phyloP scores from a whole-genome alignment of 352 stramenopile genomes.

The Phytophthora syringae region DNA sequence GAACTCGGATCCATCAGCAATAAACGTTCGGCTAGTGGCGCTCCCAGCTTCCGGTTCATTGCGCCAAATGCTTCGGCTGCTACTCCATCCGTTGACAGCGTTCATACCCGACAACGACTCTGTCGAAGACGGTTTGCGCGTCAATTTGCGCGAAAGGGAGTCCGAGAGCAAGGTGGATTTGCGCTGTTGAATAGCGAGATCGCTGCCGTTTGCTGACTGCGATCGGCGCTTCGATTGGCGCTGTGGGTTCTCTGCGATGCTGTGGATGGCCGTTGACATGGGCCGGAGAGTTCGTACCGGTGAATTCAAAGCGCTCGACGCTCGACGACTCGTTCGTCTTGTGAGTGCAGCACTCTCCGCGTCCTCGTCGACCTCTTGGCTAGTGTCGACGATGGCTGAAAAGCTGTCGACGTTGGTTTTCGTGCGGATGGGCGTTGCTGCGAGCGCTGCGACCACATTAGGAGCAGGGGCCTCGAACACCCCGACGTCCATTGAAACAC shows the following conservation, averaged over 20 bases:
- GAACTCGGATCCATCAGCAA: conserved; percentile 33
- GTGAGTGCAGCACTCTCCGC: background rate
- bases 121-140: conserved; percentile 13
- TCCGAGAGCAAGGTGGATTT: conserved; percentile 31
- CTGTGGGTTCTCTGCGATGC: conserved; percentile 25
- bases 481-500: conserved; percentile 30
- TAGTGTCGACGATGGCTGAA: conserved; percentile 35
- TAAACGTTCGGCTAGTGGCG: conserved; percentile 26
- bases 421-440: conserved; percentile 27
- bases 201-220: conserved; percentile 12
- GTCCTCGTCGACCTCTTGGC: background rate
- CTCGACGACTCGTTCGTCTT: conserved; percentile 10
- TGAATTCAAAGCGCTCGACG: background rate
- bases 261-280: conserved; percentile 20
- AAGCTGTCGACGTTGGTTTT: conserved; percentile 63
- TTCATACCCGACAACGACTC: conserved; percentile 14
- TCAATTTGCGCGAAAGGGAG: conserved; percentile 26
- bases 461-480: conserved; percentile 25
- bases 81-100: conserved; percentile 14
- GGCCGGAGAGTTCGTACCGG: conserved; percentile 7
- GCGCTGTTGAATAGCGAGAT: conserved; percentile 12
- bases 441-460: conserved; percentile 18
- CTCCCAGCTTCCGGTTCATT: conserved; percentile 27
- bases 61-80: conserved; percentile 30
- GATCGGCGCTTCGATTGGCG: conserved; percentile 23